Conservation (phyloP, 2,329 filamentous ascomycete genomes). For the Aschersonia sp. region DNA sequence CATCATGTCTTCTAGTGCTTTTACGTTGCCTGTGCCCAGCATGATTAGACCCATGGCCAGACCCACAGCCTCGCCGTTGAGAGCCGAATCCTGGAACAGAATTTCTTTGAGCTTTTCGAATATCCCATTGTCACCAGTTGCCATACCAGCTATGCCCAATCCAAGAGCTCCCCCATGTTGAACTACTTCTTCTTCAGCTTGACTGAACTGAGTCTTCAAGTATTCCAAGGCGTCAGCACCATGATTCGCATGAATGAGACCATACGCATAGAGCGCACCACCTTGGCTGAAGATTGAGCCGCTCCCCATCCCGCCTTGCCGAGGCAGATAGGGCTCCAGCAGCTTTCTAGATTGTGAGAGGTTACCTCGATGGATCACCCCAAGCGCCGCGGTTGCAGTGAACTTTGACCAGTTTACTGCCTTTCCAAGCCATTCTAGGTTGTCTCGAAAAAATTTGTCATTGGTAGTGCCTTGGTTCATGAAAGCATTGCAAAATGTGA, state of each 20-base stretch:
- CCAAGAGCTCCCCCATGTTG: constrained; percentile 93
- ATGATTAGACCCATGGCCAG: constrained; percentile 95
- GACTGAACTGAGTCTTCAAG: constrained; percentile 58
- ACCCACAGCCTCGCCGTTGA: constrained; percentile 94
- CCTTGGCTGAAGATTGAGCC: constrained; percentile 94
- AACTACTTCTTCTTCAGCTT: constrained; percentile 78
- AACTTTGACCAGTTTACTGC: constrained; percentile 99
- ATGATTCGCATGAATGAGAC: constrained; percentile 93
- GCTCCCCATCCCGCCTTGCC: constrained; percentile 54
- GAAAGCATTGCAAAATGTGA: constrained; percentile 95
- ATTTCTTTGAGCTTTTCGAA: constrained; percentile 85
- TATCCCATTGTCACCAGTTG: constrained; percentile 76
- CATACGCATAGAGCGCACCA: constrained; percentile 88
- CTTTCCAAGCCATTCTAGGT: constrained; percentile 94
- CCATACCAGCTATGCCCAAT: constrained; percentile 94
- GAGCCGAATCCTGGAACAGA: constrained; percentile 82
- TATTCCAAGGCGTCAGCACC: constrained; percentile 80
- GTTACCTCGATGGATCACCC: constrained; percentile 94
- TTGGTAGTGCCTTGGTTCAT: constrained; percentile 99
- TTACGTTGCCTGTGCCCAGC: constrained; percentile 92
- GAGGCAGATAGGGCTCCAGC: constrained; percentile 84
- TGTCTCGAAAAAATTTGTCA: constrained; percentile 96
- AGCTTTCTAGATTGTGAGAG: constrained; percentile 85
- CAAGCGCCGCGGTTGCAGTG: constrained; percentile 87
- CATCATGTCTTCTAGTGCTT: constrained; percentile 91